Conservation (phyloP, 371 early-diverging fungal genomes). For the Mucor indicus region DNA sequence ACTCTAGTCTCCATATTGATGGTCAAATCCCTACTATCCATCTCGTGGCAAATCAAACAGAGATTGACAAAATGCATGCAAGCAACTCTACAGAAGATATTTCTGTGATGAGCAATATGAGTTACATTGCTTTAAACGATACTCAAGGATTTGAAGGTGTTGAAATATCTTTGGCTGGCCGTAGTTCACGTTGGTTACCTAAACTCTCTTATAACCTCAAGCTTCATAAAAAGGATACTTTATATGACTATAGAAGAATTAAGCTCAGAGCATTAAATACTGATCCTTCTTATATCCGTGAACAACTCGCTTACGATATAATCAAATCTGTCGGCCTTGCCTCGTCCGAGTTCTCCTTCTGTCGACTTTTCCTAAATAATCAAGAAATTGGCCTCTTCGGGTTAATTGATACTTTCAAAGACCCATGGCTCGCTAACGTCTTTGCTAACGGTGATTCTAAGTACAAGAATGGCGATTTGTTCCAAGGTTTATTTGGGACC, state of each 20-base stretch:
- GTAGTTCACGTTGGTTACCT: constrained; percentile 21
- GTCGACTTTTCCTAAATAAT: constrained; percentile 32
- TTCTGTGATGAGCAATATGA: constrained; percentile 7
- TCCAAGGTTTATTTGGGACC: constrained; percentile 21
- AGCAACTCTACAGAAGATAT: neutral
- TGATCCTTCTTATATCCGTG: constrained; percentile 40
- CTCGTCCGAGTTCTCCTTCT: constrained; percentile 21
- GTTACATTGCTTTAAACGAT: constrained; percentile 16
- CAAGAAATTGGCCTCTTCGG: constrained; percentile 35
- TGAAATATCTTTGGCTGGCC: constrained; percentile 25
- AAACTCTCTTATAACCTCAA: constrained; percentile 27
- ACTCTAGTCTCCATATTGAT: constrained; percentile 19
- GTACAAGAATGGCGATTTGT: constrained; percentile 33
- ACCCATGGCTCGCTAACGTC: constrained; percentile 35
- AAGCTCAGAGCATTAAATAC: constrained; percentile 31
- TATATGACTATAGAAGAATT: constrained; percentile 26
- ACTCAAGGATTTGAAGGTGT: constrained; percentile 1
- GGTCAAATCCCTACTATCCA: constrained; percentile 24
- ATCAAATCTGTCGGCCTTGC: constrained; percentile 23
- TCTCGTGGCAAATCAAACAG: constrained; percentile 8
- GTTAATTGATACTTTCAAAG: constrained; percentile 28
- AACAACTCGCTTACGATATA: constrained; percentile 25
- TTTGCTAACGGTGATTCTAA: constrained; percentile 27
- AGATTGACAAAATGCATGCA: constrained; percentile 10
- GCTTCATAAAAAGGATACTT: constrained; percentile 8